Evolutionary conservation across 306 rosid species (phyloP).

Genomic region (Leucaena leucocephala): DNA sequence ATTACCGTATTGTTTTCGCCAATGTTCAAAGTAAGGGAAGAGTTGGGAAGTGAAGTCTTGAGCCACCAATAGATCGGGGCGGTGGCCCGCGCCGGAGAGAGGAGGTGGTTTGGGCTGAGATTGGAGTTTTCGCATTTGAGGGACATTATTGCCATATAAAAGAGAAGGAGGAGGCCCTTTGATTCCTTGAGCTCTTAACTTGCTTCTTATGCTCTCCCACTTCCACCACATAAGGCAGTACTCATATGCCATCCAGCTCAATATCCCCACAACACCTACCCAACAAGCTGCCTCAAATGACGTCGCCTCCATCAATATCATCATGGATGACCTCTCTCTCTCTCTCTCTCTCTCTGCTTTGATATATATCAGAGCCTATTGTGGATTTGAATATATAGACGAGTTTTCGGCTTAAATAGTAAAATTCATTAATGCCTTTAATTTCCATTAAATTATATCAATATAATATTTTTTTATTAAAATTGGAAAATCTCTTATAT

Average conservation of each 20-base stretch:
- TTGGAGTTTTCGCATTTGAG: constrained; percentile 77
- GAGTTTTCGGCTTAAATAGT: no score
- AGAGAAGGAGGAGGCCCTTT: constrained; percentile 74
- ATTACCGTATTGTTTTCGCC: constrained; percentile 88
- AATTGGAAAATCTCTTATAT: no score
- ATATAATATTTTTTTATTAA: no score
- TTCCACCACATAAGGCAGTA: constrained; percentile 54
- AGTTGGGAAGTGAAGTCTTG: constrained; percentile 74
- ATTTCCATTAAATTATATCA: no score
- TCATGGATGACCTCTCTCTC: background rate
- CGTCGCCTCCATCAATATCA: background rate
- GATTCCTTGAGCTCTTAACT: constrained; percentile 64
- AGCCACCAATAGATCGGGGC: constrained; percentile 53
- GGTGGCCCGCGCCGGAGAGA: background rate
- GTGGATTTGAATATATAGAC: no score
- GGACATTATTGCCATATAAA: constrained; percentile 58
- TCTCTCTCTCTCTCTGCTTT: no score
- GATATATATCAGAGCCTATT: no score
- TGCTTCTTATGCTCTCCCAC: constrained; percentile 53
- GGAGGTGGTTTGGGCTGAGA: constrained; percentile 32
- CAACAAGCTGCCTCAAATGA: constrained; percentile 32
- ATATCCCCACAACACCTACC: constrained; percentile 34
- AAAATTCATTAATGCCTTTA: no score
- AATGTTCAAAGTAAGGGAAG: constrained; percentile 81
- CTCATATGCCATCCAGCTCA: constrained; percentile 42